These are phyloP conservation scores for Debaryomyces udenii DNA, from an alignment of 1,139 yeast genomes.

Conservation along the genomic window DNA sequence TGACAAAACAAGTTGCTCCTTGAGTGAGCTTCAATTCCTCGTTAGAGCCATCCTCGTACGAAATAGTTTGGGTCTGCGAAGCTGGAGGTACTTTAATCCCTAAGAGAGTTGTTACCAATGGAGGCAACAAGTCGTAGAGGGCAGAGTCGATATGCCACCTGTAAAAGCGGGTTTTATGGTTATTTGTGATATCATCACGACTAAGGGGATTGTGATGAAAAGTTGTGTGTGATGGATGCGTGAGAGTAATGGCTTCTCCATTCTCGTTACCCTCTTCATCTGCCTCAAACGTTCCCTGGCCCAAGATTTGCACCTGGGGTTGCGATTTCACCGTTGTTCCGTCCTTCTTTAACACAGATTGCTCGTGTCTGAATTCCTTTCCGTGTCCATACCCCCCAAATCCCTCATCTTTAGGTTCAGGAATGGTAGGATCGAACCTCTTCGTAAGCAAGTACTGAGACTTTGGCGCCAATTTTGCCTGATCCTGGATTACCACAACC, in stretches of 20 bases:
- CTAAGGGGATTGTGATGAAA: slow-evolving; percentile 73
- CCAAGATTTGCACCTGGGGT: slow-evolving; percentile 88
- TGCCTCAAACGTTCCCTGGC: slow-evolving; percentile 74
- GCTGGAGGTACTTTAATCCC: slow-evolving; percentile 79
- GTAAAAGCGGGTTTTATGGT: slow-evolving; percentile 75
- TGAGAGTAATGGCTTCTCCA: slow-evolving; percentile 60
- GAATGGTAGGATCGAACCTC: slow-evolving; percentile 75
- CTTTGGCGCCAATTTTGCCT: slow-evolving; percentile 64
- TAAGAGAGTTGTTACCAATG: slow-evolving; percentile 77
- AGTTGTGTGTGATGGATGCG: slow-evolving; percentile 80
- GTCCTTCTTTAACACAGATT: slow-evolving; percentile 77
- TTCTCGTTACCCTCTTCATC: slow-evolving; percentile 67
- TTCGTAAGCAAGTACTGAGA: slow-evolving; percentile 76
- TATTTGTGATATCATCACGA: slow-evolving; percentile 58
- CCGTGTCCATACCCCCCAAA: slow-evolving; percentile 79
- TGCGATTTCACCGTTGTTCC: slow-evolving; percentile 77
- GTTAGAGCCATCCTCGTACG: slow-evolving; percentile 65
- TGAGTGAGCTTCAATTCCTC: slow-evolving; percentile 69
- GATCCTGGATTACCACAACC: slow-evolving; percentile 74
- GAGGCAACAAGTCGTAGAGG: slow-evolving; percentile 80
- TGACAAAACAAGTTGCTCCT: slow-evolving; percentile 87
- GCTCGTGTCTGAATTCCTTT: slow-evolving; percentile 76
- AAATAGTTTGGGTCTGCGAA: slow-evolving; percentile 49
- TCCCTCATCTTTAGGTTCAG: slow-evolving; percentile 43
- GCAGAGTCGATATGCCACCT: slow-evolving; percentile 96